Percentiles rank a stretch among this genome's conserved stretches.
These are phyloP conservation scores for Colletotrichum cordylinicola DNA, from an alignment of 2,329 filamentous ascomycete genomes.

Conservation along the genomic window DNA sequence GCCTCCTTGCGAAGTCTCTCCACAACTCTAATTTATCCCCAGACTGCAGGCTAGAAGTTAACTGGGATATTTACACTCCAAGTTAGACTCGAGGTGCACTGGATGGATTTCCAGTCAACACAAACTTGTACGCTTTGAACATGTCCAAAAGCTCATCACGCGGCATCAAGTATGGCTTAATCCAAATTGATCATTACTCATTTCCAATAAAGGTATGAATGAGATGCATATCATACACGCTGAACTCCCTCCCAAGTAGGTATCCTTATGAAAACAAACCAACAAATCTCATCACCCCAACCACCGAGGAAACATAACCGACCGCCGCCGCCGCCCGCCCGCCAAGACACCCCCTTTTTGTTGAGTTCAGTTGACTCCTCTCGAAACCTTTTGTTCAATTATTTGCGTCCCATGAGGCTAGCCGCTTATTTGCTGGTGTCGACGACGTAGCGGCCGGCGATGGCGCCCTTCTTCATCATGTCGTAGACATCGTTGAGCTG, in stretches of 20 bases:
- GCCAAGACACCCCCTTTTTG: background rate
- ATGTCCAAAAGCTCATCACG: background rate
- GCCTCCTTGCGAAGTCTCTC: background rate
- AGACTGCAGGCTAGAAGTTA: background rate
- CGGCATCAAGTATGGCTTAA: background rate
- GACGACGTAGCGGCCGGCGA: slow-evolving; percentile 81
- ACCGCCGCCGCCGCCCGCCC: background rate
- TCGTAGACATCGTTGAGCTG: slow-evolving; percentile 84
- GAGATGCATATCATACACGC: slow-evolving; percentile 15
- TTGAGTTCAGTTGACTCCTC: background rate
- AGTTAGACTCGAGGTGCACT: background rate
- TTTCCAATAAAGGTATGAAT: background rate
- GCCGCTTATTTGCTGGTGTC: slow-evolving; percentile 68
- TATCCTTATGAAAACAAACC: background rate
- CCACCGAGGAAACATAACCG: background rate
- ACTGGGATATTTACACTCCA: background rate
- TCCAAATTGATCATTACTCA: slow-evolving; percentile 1
- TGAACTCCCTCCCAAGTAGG: slow-evolving; percentile 14
- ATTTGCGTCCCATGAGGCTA: background rate
- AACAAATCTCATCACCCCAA: background rate
- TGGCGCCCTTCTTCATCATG: slow-evolving; percentile 72
- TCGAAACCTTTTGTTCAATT: background rate
- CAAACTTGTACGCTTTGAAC: background rate
- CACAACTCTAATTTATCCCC: background rate
- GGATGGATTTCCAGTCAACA: too few species aligned